These are phyloP conservation scores for Dactylellina sp. DNA, from an alignment of 2,329 filamentous ascomycete species.

Conservation along the genomic window DNA sequence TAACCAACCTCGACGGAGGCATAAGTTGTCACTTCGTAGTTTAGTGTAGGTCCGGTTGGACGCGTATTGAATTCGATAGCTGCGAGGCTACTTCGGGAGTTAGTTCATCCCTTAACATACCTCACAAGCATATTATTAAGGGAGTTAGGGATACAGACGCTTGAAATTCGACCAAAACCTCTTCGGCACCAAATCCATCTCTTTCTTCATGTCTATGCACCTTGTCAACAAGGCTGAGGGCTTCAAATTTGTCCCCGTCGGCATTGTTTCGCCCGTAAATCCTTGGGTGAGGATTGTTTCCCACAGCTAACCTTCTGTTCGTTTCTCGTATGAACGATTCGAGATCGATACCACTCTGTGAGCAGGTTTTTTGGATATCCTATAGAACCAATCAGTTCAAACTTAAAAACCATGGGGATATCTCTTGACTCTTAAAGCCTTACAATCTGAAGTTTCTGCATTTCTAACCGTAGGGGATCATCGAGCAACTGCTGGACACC, in stretches of 20 bases:
- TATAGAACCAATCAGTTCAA: neutral
- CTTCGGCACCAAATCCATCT: slow-evolving; percentile 30
- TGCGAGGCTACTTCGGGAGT: slow-evolving; percentile 6
- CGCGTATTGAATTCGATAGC: slow-evolving; percentile 33
- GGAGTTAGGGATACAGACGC: slow-evolving; percentile 18
- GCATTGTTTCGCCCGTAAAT: neutral
- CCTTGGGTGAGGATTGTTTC: neutral
- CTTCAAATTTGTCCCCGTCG: neutral
- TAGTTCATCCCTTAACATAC: no score
- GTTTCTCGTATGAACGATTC: slow-evolving; percentile 20
- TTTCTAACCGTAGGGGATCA: slow-evolving; percentile 3
- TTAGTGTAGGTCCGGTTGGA: slow-evolving; percentile 17
- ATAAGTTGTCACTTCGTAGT: slow-evolving; percentile 27
- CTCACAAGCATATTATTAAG: no score
- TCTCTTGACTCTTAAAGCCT: neutral
- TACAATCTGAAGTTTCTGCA: slow-evolving; percentile 38
- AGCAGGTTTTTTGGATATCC: slow-evolving; percentile 27
- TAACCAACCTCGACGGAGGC: slow-evolving; percentile 18
- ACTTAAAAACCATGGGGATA: neutral
- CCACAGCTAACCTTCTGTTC: slow-evolving; percentile 1
- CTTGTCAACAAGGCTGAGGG: slow-evolving; percentile 15
- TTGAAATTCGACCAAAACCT: slow-evolving; percentile 28
- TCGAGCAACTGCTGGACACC: slow-evolving; percentile 25
- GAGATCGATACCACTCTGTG: slow-evolving; percentile 7
- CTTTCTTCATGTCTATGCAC: slow-evolving; percentile 22